phyloP scores from a whole-genome alignment of 768 basidiomycete genomes.

The Tylopilus sp. region DNA sequence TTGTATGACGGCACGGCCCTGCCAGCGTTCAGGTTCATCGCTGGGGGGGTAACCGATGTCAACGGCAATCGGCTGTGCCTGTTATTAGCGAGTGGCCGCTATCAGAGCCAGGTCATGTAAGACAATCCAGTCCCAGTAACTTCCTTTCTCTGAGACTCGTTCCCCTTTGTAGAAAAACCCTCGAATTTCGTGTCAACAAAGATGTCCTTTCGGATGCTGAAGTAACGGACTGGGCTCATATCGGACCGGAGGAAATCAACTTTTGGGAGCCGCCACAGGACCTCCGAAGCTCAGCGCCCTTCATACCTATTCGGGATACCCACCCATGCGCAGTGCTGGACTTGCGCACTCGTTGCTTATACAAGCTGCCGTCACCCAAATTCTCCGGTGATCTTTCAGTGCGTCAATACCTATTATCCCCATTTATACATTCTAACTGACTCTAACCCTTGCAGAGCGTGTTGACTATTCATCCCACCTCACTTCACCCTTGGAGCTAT shows the following conservation, averaged over 20 bases:
- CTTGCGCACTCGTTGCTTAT: not conserved
- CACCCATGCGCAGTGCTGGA: not conserved
- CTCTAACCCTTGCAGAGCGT: not conserved
- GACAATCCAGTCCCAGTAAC: not conserved
- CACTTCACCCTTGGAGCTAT: not conserved
- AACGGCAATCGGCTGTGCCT: not conserved
- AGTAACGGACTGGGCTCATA: not conserved
- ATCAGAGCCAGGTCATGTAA: not conserved
- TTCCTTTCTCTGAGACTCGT: not conserved
- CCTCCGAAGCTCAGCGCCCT: not conserved
- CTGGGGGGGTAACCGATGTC: not conserved
- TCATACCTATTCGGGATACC: not conserved
- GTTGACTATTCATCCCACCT: not conserved
- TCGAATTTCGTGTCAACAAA: not conserved
- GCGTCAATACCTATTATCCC: not conserved
- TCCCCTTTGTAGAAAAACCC: not conserved
- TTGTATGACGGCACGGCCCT: not conserved
- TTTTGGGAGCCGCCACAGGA: not conserved
- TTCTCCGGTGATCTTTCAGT: not conserved
- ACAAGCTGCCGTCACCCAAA: not conserved
- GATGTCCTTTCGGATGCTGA: not conserved
- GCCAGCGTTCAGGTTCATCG: not conserved
- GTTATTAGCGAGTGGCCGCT: not conserved
- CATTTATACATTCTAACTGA: not conserved
- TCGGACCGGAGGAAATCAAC: not conserved